Base-by-base conservation (phyloP, 1,139 yeast species). In the Blastobotrys malaysiensis region DNA sequence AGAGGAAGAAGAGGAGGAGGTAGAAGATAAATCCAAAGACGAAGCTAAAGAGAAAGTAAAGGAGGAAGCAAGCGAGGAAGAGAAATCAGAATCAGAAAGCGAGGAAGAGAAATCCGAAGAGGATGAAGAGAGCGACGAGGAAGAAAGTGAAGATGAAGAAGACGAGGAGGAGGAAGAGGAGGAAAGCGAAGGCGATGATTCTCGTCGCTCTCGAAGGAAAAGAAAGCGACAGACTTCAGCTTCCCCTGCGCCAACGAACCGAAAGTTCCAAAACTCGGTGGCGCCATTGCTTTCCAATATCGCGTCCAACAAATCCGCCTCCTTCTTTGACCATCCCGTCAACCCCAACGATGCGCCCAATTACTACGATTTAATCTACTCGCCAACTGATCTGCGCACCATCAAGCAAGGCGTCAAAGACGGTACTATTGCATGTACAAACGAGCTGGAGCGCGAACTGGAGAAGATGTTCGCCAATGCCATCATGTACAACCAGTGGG, bases 381-480 rank as follows among this genome's bases (percentile, higher is more conserved):
- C 78, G 46, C 95, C 95, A 0, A 78, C 80, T 24, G 93, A 87
- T 66, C 70, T 88, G 61, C 84, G 86, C 62, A 79, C 81, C 4
- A 81, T 88, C 49, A 74, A 79, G 57, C 76, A 77, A 50, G 76
- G 76, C 58, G 77, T 86, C 31, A 84, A 83, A 61, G 83, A 82
- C 55, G 83, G 82, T 1, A 76, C 77, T 60, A 78, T 87, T 46
- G 75, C 78, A 51, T 66, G 66, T 24, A 69, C 72, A 7, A 72
- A 68, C 24, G 83, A 84, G 55, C 71, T 88, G 24, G 90, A 87
- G 63, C 74, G 86, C 54, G 88, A 85, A 58, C 73, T 88, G 45
- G 79, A 84, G 74, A 73, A 84, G 53, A 86, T 88, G 95, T 86
- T 85, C 72, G 87, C 93, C 52, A 88, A 88, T 68, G 88, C 93